Base-by-base conservation (phyloP, 2,329 filamentous ascomycete species). In the Cryphonectria radicalis region DNA sequence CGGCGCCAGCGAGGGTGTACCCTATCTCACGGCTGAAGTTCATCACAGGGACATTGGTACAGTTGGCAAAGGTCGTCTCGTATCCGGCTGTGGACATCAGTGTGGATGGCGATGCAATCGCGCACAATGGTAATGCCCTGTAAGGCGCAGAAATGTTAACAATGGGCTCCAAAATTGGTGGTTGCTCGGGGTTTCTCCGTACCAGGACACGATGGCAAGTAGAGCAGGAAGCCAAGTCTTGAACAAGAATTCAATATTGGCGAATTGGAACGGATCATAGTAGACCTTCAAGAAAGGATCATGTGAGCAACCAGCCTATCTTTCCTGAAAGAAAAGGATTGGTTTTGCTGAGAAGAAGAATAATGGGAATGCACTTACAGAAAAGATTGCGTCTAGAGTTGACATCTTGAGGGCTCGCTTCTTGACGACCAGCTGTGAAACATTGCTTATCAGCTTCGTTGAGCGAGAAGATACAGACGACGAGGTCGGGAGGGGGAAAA, bases 81-180 rank as follows among this genome's bases (percentile, higher is more conserved):
- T 55, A 46, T 7, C 67, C 73, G 8, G 67, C 46, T 66, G 25
- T 50, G 11, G 60, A 43, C 3, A 67, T 74, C 32, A 74, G n/a
- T 7, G 73, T 73, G 11, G 73, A 73, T 4, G 73, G 73, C 14
- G 70, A 71, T 66, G 73, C 73, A 43, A 74, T 74, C 2, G 73
- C 71, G 35, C 73, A 71, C 7, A 74, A 53, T 42, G 73, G 73
- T 17, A 74, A 60, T 32, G 64, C 57, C 73, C 71, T 74, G 42
- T 8, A 10, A 35, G 1, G 10, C 28, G 60, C 43, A 32, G 19
- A 10, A 63, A 13, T 8, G 22, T 63, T 37, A 63, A 22, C n/a
- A 6, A 25, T 40, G 3, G 13, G 17, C 25, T n/a, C 17, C 5
- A 28, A 37, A 22, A 10, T 13, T n/a, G 14, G 25, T 7, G 4